A percentile compares a stretch with the other conserved stretches of the same genome.
Conservation (phyloP, 1,139 yeast species). For the Lodderomyces theae region DNA sequence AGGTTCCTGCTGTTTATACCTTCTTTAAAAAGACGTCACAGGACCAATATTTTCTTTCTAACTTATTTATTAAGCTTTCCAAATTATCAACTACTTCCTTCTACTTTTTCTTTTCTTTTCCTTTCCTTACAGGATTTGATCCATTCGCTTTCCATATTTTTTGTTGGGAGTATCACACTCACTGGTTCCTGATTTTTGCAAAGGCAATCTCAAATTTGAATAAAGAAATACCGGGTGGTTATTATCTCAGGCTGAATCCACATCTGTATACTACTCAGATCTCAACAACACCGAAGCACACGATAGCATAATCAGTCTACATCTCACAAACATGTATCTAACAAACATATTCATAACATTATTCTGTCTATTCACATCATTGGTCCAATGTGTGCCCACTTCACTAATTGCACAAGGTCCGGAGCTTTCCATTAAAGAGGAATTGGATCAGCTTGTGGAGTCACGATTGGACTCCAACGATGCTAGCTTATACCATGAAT, state of each 20-base stretch:
- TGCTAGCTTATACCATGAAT: constrained; percentile 12
- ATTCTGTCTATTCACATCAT: constrained; percentile 8
- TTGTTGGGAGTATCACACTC: neutral
- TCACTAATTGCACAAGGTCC: constrained; percentile 21
- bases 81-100: neutral
- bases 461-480: constrained; percentile 16
- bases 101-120: constrained; percentile 5
- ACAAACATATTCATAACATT: constrained; percentile 6
- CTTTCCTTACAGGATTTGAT: constrained; percentile 3
- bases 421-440: constrained; percentile 17
- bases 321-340: constrained; percentile 5
- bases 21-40: constrained; percentile 3
- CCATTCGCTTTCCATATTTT: constrained; percentile 1
- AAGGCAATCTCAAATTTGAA: neutral
- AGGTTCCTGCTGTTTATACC: constrained; percentile 3
- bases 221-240: too few species aligned
- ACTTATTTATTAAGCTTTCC: neutral
- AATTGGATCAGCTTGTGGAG: constrained; percentile 16
- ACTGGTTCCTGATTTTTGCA: neutral
- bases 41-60: neutral
- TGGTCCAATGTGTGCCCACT: constrained; percentile 15
- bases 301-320: neutral
- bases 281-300: neutral
- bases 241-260: too few species aligned
- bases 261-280: neutral